Evolutionary conservation across 2,329 filamentous ascomycete genomes (phyloP), one percentile per base, ranked within the genome.

Genomic region (Rhinocladiella similis): DNA sequence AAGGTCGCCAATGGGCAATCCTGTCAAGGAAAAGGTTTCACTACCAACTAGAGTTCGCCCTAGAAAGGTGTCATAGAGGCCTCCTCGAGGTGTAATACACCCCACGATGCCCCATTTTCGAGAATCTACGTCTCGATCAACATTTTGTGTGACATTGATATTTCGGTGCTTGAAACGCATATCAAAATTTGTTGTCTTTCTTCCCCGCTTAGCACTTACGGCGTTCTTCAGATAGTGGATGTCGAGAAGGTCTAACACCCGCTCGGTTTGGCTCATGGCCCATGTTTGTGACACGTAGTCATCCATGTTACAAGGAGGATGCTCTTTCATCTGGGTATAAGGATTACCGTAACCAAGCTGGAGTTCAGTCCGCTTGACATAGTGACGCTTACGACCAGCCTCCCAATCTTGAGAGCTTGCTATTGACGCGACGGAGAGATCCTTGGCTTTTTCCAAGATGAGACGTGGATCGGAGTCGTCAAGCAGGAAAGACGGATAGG

Each of bases 71-170:
- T 85, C 68, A 61, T 83, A 89, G 1, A 82, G 80, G 6, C 83
- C 76, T 0, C 86, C 87, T 5, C 67, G 75, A 0, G 89, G 89
- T 0, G 88, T 90, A 9, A 91, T 75, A 65, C 89, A 92, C 0
- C 82, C 80, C 1, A 82, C 74, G 5, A 89, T 76, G 0, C 88
- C 89, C 39, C 80, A 77, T 0, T 73, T 70, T 0, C 69, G 69
- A 1, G 59, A 70, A 49, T 83, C 77, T 1, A 70, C 70, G 10
- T 79, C 77, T 13, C 87, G 77, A 65, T 90, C 86, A 7, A 90
- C 78, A 50, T 91, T 91, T 65, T 92, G 89, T 5, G 86, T 89
- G 0, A 90, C 72, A 57, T 93, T 86, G 62, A 84, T 78, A 35
- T 67, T 72, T 47, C 73, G 67, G 56, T 72, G 78, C 66, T 86